Percentiles rank a stretch among this genome's conserved stretches.
phyloP scores from a whole-genome alignment of 23 red algal species.

The Chondrus crispus region DNA sequence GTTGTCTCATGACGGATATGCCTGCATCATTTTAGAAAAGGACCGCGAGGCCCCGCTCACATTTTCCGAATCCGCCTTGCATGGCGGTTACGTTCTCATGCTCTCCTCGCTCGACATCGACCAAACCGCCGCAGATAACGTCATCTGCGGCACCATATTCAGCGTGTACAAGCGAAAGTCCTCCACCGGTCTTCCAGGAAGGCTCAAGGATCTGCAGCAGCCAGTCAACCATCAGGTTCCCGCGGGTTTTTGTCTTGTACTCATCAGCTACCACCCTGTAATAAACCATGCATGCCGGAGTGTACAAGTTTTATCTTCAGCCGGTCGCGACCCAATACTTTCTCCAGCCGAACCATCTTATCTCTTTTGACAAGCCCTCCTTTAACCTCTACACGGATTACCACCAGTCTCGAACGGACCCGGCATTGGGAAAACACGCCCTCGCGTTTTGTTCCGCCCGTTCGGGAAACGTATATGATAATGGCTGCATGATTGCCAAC shows the following conservation, averaged over 20 bases:
- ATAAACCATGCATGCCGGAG: constrained; percentile 64
- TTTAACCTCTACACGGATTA: constrained; percentile 26
- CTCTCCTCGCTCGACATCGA: constrained; percentile 71
- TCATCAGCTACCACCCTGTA: constrained; percentile 72
- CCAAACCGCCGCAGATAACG: constrained; percentile 2
- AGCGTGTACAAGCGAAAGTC: constrained; percentile 73
- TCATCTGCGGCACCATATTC: constrained; percentile 73
- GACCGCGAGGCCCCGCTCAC: constrained; percentile 31
- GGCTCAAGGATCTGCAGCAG: constrained; percentile 66
- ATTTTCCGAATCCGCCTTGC: constrained; percentile 61
- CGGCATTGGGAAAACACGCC: not conserved
- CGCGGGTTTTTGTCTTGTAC: constrained; percentile 79
- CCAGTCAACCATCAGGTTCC: constrained; percentile 60
- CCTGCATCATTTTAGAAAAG: constrained; percentile 76
- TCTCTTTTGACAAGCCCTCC: not conserved
- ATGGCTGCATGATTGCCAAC: constrained; percentile 63
- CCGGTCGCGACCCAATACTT: constrained; percentile 92
- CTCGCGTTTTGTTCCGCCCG: not conserved
- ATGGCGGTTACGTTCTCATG: constrained; percentile 76
- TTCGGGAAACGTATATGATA: constrained; percentile 20
- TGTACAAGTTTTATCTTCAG: constrained; percentile 77
- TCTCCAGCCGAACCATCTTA: constrained; percentile 27
- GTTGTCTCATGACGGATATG: constrained; percentile 91
- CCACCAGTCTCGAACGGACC: not conserved
- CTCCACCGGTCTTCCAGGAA: constrained; percentile 49